Percentiles rank a stretch among this genome's conserved stretches.
Evolutionary conservation across 306 rosid species (phyloP).

Genomic region (Prunus salicina): DNA sequence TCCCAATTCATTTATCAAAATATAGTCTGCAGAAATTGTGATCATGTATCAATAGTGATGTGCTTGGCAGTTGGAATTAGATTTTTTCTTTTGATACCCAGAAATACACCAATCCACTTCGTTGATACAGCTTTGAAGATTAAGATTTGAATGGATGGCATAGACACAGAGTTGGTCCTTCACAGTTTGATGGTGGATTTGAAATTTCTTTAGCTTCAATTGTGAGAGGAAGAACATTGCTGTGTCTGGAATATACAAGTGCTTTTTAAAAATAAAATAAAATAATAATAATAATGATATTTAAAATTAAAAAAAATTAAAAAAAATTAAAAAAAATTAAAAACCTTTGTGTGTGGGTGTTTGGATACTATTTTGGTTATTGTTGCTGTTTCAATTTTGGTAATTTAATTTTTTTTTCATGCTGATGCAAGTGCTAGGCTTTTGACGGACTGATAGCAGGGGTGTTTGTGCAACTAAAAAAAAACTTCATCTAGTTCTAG

Average conservation of each 20-base stretch:
- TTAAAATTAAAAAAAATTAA: no score
- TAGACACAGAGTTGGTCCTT: not conserved
- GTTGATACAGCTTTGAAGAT: no score
- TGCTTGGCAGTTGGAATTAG: no score
- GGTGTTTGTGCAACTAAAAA: not conserved
- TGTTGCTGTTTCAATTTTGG: not conserved
- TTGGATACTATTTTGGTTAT: not conserved
- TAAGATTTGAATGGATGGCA: not conserved
- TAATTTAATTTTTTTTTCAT: no score
- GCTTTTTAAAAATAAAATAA: not conserved
- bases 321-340: no score
- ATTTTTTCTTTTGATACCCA: no score
- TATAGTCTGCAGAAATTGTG: not conserved
- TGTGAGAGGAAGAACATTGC: not conserved
- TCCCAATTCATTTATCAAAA: not conserved
- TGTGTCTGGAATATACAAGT: not conserved
- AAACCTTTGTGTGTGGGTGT: not conserved
- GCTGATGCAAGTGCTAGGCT: not conserved
- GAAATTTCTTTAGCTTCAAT: not conserved
- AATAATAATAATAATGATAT: no score
- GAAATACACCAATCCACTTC: no score
- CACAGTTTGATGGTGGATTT: not conserved
- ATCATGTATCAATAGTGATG: no score
- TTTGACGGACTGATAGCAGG: not conserved
- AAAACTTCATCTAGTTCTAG: not conserved